phyloP scores from a whole-genome alignment of 2,329 filamentous ascomycete genomes.

The Annulohypoxylon truncatum region DNA sequence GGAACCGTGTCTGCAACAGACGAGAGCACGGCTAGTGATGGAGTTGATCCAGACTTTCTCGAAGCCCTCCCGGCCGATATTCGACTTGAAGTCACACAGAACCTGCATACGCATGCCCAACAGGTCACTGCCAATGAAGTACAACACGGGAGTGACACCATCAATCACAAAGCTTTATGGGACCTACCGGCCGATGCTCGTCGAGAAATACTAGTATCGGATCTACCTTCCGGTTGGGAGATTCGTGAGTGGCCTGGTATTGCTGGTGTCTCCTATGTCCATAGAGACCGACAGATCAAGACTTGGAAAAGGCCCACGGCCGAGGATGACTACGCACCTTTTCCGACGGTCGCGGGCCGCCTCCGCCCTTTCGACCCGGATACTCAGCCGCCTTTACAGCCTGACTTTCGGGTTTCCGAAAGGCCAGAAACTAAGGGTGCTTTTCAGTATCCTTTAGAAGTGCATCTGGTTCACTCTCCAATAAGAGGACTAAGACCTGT shows the following conservation, averaged over 20 bases:
- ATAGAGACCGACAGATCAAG: not conserved
- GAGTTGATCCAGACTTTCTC: not conserved
- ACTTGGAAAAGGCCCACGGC: not conserved
- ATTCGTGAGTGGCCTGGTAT: not conserved
- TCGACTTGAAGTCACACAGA: not conserved
- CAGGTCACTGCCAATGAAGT: not conserved
- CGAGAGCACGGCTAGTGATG: not conserved
- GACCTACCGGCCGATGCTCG: not conserved
- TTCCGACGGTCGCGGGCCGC: not conserved
- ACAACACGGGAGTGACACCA: not conserved
- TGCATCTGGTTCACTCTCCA: not conserved
- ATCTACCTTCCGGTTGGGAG: not conserved
- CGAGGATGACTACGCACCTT: not conserved
- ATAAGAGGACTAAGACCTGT: constrained; percentile 1
- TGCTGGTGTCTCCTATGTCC: not conserved
- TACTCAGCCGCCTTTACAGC: not conserved
- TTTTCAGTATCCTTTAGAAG: not conserved
- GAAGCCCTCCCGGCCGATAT: not conserved
- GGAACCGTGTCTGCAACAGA: not conserved
- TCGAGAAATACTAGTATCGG: not conserved
- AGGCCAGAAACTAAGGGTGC: not conserved
- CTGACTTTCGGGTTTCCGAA: not conserved
- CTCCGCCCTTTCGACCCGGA: not conserved
- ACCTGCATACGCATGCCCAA: not conserved
- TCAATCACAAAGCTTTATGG: not conserved